Evolutionary conservation across 129 eudicot genomes (phyloP), one percentile per base, ranked within the genome.

Genomic region (Helichrysum umbraculigerum): DNA sequence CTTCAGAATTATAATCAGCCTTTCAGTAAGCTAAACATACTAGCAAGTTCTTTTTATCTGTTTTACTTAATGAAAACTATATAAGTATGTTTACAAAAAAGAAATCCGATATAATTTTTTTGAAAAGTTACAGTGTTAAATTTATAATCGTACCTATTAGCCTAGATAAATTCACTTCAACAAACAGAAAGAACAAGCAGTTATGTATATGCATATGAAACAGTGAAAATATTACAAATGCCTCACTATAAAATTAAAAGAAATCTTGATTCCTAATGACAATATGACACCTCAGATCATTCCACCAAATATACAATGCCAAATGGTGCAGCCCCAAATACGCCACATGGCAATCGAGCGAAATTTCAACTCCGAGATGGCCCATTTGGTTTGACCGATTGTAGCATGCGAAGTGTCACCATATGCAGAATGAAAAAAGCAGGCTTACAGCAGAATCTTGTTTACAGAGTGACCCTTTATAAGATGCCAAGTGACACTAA

Each of bases 251-350:
- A 61, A 39, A 37, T 34, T 34, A 77, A 41, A 51, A 21, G 30
- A 63, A 33, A 71, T 50, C 32, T 22, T 64, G 35, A 44, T 59
- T 70, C 63, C 54, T 7, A 70, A 70, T 11, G 52, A 44, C 15
- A 2, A 15, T 11, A 60, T 78, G 56, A 32, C 58, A 62, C 66
- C 22, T 63, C 72, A 61, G 37, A 71, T 61, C 77, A 63, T 21
- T 25, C 73, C n/a, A 71, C 66, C 73, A 64, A 4, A 33, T 3
- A 78, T 8, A 74, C 11, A 51, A 52, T 51, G 58, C 73, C 83
- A 72, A n/a, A 42, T 50, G 72, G 72, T 17, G 20, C 72, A 28
- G 56, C 60, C 42, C 25, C 51, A 25, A 41, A 77, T 29, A 69
- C 9, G 52, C 61, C 76, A 77, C 64, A 4, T 68, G 68, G 59